Conservation (phyloP, 1,284 basidiomycete species). For the Austroboletus rostrupii region DNA sequence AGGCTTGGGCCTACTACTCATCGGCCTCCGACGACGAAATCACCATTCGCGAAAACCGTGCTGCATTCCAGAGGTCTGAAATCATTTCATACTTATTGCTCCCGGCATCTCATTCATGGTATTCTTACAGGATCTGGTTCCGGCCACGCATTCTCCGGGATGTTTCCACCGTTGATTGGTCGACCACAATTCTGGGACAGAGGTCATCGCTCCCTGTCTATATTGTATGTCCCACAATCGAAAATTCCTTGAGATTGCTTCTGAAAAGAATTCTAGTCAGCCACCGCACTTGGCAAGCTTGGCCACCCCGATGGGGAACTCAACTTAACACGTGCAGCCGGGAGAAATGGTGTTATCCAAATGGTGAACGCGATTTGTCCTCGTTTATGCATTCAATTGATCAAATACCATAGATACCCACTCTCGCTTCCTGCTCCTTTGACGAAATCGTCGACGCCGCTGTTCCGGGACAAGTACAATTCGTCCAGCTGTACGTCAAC, state of each 20-base stretch:
- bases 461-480: slow-evolving; percentile 65
- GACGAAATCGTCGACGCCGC: slow-evolving; percentile 61
- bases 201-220: slow-evolving; percentile 59
- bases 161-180: slow-evolving; percentile 59
- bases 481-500: slow-evolving; percentile 80
- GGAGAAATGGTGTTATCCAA: slow-evolving; percentile 54
- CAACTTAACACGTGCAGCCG: slow-evolving; percentile 54
- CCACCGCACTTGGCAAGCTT: slow-evolving; percentile 57
- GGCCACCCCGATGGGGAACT: slow-evolving; percentile 65
- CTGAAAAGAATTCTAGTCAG: slow-evolving; percentile 24
- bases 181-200: slow-evolving; percentile 54
- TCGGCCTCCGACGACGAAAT: slow-evolving; percentile 66
- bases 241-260: slow-evolving; percentile 18
- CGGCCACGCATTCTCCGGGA: slow-evolving; percentile 67
- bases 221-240: slow-evolving; percentile 34
- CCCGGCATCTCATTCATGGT: slow-evolving; percentile 5
- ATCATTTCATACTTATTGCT: slow-evolving; percentile 2
- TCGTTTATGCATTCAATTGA: slow-evolving; percentile 23
- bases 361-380: slow-evolving; percentile 38
- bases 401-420: slow-evolving; percentile 37
- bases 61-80: slow-evolving; percentile 55
- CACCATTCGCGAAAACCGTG: slow-evolving; percentile 65
- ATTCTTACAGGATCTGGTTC: slow-evolving; percentile 59
- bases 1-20: slow-evolving; percentile 65
- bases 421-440: slow-evolving; percentile 24